A percentile compares a stretch with the other conserved stretches of the same genome.
These are phyloP conservation scores for Melastoma malabathricum DNA, from an alignment of 345 rosid species.

Conservation along the genomic window DNA sequence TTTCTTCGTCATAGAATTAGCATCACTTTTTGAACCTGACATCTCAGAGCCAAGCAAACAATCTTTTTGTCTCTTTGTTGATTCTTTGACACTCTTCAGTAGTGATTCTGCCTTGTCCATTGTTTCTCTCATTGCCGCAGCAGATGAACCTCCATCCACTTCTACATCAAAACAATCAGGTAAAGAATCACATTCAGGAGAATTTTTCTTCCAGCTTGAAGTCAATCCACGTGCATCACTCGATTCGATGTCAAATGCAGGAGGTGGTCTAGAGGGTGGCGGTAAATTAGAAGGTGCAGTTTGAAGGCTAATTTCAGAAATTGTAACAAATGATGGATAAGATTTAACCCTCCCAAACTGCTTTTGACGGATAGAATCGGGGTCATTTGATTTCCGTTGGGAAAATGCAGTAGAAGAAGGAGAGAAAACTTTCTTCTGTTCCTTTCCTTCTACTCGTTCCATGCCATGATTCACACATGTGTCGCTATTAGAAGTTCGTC, in stretches of 20 bases:
- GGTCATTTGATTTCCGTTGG: slow-evolving; percentile 14
- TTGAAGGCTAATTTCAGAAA: slow-evolving; percentile 66
- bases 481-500: slow-evolving; percentile 20
- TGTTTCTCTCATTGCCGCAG: slow-evolving; percentile 62
- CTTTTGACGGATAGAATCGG: slow-evolving; percentile 19
- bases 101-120: slow-evolving; percentile 71
- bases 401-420: slow-evolving; percentile 14
- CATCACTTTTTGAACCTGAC: slow-evolving; percentile 19
- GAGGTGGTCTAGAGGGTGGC: slow-evolving; percentile 81
- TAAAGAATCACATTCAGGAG: slow-evolving; percentile 36
- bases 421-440: slow-evolving; percentile 31
- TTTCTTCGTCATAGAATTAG: slow-evolving; percentile 25
- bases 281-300: slow-evolving; percentile 73
- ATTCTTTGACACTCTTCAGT: slow-evolving; percentile 56
- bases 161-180: slow-evolving; percentile 86
- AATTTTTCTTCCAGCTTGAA: slow-evolving; percentile 23
- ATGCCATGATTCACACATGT: slow-evolving; percentile 17
- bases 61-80: slow-evolving; percentile 54
- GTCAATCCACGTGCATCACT: slow-evolving; percentile 18
- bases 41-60: slow-evolving; percentile 18
- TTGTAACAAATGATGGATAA: slow-evolving; percentile 44
- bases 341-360: slow-evolving; percentile 23
- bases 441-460: slow-evolving; percentile 18
- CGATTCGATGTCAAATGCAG: slow-evolving; percentile 23
- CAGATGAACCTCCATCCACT: slow-evolving; percentile 77